Conservation (phyloP, 345 rosid genomes). For the Isatis tinctoria region DNA sequence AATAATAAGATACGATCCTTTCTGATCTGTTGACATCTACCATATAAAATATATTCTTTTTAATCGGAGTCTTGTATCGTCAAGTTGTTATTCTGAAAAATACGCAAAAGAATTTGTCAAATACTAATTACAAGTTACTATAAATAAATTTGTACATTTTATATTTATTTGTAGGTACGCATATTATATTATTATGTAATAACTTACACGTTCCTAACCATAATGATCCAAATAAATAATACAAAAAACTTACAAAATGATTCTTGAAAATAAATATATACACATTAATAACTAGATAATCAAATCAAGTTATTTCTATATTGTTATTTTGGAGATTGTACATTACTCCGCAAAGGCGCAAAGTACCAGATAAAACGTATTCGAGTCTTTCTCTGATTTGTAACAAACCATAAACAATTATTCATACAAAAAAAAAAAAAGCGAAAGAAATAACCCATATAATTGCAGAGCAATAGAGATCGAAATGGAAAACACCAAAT, state of each 20-base stretch:
- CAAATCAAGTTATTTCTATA: background rate
- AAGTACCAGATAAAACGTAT: background rate
- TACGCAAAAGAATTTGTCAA: background rate
- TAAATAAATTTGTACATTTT: background rate
- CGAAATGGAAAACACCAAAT: conserved; percentile 5
- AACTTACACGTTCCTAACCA: background rate
- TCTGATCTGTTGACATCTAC: background rate
- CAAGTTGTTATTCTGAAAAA: background rate
- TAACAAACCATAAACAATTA: background rate
- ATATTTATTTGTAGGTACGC: background rate
- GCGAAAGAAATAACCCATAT: background rate
- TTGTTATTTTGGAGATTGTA: background rate
- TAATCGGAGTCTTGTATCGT: background rate
- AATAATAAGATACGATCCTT: background rate
- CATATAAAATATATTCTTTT: background rate
- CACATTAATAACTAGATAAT: background rate
- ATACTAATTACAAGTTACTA: background rate
- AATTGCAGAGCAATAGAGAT: conserved; percentile 8
- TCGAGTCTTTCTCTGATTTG: background rate
- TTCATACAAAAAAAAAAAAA: background rate
- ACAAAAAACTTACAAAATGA: background rate
- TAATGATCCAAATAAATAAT: background rate
- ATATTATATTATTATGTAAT: background rate
- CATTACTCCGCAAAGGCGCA: background rate
- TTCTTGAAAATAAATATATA: background rate